Base-by-base conservation (phyloP, 768 basidiomycete genomes). In the Trametes cingulata region DNA sequence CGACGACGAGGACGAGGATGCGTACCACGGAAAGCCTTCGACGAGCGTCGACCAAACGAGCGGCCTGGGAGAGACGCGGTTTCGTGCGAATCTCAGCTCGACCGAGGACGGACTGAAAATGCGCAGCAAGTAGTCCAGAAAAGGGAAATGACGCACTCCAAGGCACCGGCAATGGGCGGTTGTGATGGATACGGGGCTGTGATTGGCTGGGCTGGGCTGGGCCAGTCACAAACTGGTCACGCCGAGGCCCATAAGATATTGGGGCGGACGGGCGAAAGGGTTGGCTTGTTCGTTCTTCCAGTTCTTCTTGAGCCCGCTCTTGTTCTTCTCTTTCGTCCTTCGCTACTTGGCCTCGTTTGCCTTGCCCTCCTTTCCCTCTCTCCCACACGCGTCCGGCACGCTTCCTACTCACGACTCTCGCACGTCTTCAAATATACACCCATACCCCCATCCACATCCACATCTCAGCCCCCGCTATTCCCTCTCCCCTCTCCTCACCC, bases 141-240 rank as follows among this genome's bases (percentile, higher is more conserved):
- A 20, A 51, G 49, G 49, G 5, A 43, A 43, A 20, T 43, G 42
- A 43, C 42, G 42, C 22, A n/a, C n/a, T n/a, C n/a, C n/a, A n/a
- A n/a, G n/a, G n/a, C n/a, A 33, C 42, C 19, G 42, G 20, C 19
- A 43, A 17, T 15, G 1, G 2, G 33, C 7, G 29, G 49, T 37
- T 51, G 49, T n/a, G 35, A 22, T 19, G 49, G 49, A 2, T 7
- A 51, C 49, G 36, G 20, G 19, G 36, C 20, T 36, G 29, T 51
- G 36, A 51, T 51, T 51, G 49, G 49, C 49, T 51, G 49, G 49
- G 19, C 49, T 51, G 49, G 49, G 19, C 19, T 3, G 49, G 49
- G n/a, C 49, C 19, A 51, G 49, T 47, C 46, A 47, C 46, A 27
- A 24, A 12, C 24, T 12, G 27, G 46, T 47, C 46, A 47, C 46